Base-by-base conservation (phyloP, 495 filamentous ascomycete genomes). In the Gamarada debralockiae region DNA sequence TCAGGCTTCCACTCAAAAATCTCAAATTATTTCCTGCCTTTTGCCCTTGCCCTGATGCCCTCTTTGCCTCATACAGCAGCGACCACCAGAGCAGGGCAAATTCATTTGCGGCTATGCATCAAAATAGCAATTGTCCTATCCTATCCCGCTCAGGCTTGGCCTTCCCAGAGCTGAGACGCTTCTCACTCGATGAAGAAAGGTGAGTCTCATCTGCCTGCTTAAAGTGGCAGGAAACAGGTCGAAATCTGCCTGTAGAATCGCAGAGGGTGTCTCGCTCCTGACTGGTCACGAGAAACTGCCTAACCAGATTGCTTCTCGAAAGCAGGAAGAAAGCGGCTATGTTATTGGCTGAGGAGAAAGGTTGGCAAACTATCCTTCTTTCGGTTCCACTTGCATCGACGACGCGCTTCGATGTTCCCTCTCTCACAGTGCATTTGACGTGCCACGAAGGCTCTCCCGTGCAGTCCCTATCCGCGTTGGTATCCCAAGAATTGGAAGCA, bases 241-340 rank as follows among this genome's bases (percentile, higher is more conserved):
- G 3, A 22, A 45, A 31, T 38, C 54, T 18, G 33, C 48, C 54
- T 52, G 54, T 52, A 20, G 52, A 49, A 57, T 52, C 42, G 18
- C 41, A 23, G 29, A 22, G 43, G 23, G 36, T 29, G 44, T 45
- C 50, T 53, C 45, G 15, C 8, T 21, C 48, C 33, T 58, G 56
- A 58, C 43, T 58, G 56, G 56, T 22, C 46, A 47, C 14, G 15
- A 57, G 48, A 57, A 52, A 47, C 48, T 14, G 50, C 56, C 50
- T 58, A 58, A 49, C 45, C 38, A 53, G 50, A 58, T 53, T 53
- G 50, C 38, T 36, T 50, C 15, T 1, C 13, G 20, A 24, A 22
- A 50, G 56, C 56, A 58, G 47, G 42, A 23, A 15, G 38, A 22
- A 4, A 24, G 36, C 38, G 15, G n/a, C 43, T 3, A 17, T 25